Percentiles rank a stretch among this genome's conserved stretches.
These are phyloP conservation scores for Centaurea solstitialis DNA, from an alignment of 129 eudicot genomes.

Conservation along the genomic window DNA sequence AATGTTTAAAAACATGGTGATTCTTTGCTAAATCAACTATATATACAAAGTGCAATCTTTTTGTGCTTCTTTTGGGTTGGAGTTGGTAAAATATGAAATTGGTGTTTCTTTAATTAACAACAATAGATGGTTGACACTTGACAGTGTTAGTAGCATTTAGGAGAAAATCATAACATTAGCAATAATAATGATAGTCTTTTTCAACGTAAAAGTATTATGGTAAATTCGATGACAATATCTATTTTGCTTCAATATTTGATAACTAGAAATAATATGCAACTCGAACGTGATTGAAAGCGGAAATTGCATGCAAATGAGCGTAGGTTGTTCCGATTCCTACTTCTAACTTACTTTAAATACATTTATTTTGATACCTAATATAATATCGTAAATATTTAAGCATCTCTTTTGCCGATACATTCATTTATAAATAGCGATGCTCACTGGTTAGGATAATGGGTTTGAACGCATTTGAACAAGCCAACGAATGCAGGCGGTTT, in stretches of 20 bases:
- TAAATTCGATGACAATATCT: background rate
- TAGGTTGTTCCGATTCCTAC: no score
- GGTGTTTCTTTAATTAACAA: background rate
- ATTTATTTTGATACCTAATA: background rate
- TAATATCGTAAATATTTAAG: no score
- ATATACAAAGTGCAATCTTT: background rate
- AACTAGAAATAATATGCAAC: background rate
- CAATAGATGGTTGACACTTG: background rate
- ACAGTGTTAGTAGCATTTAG: background rate
- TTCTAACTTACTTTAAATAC: background rate
- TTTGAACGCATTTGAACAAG: no score
- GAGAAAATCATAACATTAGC: background rate
- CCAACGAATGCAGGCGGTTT: no score
- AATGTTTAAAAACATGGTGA: background rate
- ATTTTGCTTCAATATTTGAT: background rate
- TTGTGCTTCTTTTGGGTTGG: background rate
- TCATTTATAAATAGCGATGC: no score
- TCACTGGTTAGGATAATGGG: no score
- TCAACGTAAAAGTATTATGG: background rate
- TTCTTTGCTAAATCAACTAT: background rate
- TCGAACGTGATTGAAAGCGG: background rate
- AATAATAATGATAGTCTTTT: no score
- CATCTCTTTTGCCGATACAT: no score
- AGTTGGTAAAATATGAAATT: no score
- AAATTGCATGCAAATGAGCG: no score